Evolutionary conservation across 257 asterid genomes (phyloP), one percentile per base, ranked within the genome.

Genomic region (Osmanthus fragrans): DNA sequence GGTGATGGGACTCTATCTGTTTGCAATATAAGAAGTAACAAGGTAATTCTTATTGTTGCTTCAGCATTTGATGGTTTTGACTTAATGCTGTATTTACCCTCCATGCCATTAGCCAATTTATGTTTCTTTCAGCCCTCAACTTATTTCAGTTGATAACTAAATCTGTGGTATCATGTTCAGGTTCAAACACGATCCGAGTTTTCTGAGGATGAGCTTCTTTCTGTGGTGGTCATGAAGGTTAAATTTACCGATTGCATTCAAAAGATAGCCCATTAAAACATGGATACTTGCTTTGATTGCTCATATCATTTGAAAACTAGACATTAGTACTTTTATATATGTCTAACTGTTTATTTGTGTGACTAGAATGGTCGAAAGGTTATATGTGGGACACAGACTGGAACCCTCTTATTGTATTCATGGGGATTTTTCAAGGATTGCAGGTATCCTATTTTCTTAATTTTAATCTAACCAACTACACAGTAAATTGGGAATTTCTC

Each of bases 371-470:
- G 99, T 70, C 85, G 94, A 73, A 94, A 94, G 86, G 95, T 92
- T 73, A 73, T 94, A 81, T 93, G 96, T 49, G 97, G 95, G 66
- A 87, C 98, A 60, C 97, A 90, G 81, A 51, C 87, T 76, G 99
- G 98, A 78, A 81, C 86, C 71, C 83, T 95, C 11, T 76, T 95
- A 76, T 80, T 95, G 88, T 95, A 93, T 81, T 93, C 98, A 0
- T 95, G 98, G 99, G 98, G 97, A 25, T 95, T 90, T 85, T 95
- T 95, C 87, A 95, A 91, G 86, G 98, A 95, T 83, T 93, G 98
- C 93, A 94, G 97, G 99, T 90, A 83, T 73, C 47, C 33, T 21
- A 70, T 60, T 73, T 42, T 2, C 18, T 49, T 54, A 16, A 27
- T 63, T 12, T 4, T 21, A 58, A 23, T 58, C 5, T 23, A 58